Conservation (phyloP, 179 eudicot species). For the Drosera spatulata region DNA sequence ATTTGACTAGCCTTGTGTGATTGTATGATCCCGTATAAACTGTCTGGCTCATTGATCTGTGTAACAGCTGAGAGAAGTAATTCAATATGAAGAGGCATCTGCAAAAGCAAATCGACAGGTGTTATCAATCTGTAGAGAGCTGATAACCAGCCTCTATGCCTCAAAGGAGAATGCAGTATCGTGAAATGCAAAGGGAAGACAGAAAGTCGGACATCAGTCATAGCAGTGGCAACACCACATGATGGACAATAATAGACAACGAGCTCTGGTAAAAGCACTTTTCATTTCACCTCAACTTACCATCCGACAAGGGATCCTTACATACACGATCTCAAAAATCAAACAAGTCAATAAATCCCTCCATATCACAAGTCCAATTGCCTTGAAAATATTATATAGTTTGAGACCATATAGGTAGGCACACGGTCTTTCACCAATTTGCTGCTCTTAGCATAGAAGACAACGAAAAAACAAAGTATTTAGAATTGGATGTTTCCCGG, state of each 20-base stretch:
- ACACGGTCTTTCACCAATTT: neutral
- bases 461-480: neutral
- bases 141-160: neutral
- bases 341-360: no score
- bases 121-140: neutral
- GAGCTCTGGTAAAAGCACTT: no score
- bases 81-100: constrained; percentile 78
- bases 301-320: no score
- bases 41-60: constrained; percentile 91
- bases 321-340: no score
- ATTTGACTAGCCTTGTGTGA: constrained; percentile 71
- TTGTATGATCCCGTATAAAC: constrained; percentile 89
- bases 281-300: no score
- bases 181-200: no score
- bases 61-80: constrained; percentile 82
- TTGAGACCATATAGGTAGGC: no score
- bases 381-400: no score
- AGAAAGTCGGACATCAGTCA: no score
- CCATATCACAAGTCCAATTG: no score
- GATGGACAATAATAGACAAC: no score
- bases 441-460: neutral
- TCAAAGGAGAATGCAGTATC: neutral
- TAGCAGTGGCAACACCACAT: no score
- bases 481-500: neutral
- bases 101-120: constrained; percentile 7